Evolutionary conservation across 176 grass and related monocot genomes (phyloP).

Genomic region (Raddia distichophylla): DNA sequence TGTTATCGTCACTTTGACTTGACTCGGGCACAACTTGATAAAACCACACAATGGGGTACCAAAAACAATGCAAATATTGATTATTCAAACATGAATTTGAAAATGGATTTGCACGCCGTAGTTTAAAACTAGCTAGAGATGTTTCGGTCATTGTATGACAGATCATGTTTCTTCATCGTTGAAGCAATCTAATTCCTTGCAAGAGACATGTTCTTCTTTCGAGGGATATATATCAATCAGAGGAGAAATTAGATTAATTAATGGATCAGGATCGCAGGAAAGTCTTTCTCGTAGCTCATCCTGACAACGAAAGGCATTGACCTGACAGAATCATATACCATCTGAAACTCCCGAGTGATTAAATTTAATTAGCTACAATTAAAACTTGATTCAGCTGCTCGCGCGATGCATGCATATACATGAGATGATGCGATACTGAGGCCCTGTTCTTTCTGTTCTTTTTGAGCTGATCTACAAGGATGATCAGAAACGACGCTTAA

Average conservation of each 20-base stretch:
- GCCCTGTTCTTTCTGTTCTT: too few species aligned
- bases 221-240: neutral
- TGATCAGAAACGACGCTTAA: neutral
- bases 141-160: neutral
- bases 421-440: too few species aligned
- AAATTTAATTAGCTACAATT: neutral
- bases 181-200: slow-evolving; percentile 32
- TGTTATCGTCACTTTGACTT: slow-evolving; percentile 27
- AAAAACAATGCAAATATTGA: neutral
- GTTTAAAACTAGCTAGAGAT: neutral
- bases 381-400: neutral
- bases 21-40: neutral
- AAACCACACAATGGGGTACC: neutral
- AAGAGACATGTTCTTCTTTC: neutral
- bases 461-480: neutral
- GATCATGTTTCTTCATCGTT: neutral
- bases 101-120: slow-evolving; percentile 10
- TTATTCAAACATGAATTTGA: neutral
- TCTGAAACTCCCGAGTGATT: neutral
- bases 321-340: neutral
- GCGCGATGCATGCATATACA: neutral
- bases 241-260: neutral
- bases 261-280: neutral
- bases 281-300: slow-evolving; percentile 32
- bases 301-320: slow-evolving; percentile 46